These are phyloP conservation scores for Acer saccharum DNA, from an alignment of 345 rosid genomes.

Conservation along the genomic window DNA sequence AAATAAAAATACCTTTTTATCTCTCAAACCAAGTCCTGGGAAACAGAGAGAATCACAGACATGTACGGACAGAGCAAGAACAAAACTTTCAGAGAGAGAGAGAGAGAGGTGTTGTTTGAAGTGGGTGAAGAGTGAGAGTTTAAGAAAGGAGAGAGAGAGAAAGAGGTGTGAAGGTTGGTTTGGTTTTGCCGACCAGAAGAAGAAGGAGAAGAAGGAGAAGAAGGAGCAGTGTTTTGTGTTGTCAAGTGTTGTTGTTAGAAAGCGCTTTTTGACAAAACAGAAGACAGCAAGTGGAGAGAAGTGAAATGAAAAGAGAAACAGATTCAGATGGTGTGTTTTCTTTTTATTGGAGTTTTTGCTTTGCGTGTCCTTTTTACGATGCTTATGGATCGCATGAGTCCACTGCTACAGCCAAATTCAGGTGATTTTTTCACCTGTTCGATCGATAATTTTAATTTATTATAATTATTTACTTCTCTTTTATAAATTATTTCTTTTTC, in stretches of 20 bases:
- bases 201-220: not conserved
- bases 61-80: not conserved
- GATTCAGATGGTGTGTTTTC: not conserved
- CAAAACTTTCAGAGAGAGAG: not conserved
- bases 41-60: not conserved
- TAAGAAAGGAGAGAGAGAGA: conserved; percentile 8
- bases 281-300: not conserved
- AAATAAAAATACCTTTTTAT: not conserved
- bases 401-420: conserved; percentile 33
- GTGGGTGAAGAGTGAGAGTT: conserved; percentile 17
- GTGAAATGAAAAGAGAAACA: not conserved
- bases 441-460: no score
- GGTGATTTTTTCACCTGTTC: conserved; percentile 23
- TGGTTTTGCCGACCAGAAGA: conserved; percentile 17
- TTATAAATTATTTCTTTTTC: conserved; percentile 7
- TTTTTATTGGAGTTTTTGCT: not conserved
- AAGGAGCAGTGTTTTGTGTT: not conserved
- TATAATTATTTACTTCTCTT: not conserved
- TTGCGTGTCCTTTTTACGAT: conserved; percentile 9
- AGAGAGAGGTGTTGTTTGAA: not conserved
- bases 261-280: conserved; percentile 6
- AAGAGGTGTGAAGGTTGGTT: conserved; percentile 11
- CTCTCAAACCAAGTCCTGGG: not conserved
- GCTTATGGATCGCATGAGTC: conserved; percentile 24
- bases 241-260: conserved; percentile 7